Conservation (phyloP, 139 green algal species). For the Eudorina sp. region DNA sequence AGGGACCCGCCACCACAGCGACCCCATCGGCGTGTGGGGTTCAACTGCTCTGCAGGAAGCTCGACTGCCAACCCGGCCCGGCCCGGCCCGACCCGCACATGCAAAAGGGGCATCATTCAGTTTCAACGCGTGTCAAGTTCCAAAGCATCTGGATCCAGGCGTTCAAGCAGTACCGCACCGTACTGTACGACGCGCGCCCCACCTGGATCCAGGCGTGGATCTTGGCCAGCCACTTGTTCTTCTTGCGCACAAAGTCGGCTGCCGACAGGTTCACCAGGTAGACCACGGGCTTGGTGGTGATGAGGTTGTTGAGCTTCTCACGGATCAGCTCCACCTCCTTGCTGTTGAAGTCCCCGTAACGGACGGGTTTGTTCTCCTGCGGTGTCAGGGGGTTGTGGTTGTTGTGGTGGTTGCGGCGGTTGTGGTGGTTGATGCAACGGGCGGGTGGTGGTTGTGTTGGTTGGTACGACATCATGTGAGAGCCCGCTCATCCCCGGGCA, state of each 20-base stretch:
- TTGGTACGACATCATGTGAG: no score
- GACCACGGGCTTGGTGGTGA: conserved; percentile 92
- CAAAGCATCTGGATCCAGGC: background rate
- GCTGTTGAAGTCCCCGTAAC: conserved; percentile 53
- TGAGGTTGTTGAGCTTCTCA: conserved; percentile 78
- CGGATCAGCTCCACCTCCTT: conserved; percentile 83
- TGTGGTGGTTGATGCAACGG: no score
- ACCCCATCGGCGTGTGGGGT: no score
- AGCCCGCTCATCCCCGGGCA: no score
- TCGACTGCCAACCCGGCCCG: no score
- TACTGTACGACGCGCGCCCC: background rate
- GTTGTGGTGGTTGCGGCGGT: no score
- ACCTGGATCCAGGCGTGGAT: conserved; percentile 57
- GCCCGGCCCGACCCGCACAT: no score
- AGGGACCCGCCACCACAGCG: background rate
- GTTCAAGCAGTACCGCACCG: no score
- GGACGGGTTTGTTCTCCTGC: conserved; percentile 57
- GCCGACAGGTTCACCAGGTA: conserved; percentile 95
- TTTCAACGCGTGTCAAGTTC: background rate
- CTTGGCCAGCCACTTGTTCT: conserved; percentile 97
- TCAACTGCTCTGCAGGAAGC: no score
- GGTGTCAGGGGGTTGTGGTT: no score
- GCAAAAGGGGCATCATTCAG: no score
- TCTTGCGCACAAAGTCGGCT: conserved; percentile 92
- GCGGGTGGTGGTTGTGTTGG: no score